Conservation (phyloP, 345 rosid genomes). For the Populus pruinosa region DNA sequence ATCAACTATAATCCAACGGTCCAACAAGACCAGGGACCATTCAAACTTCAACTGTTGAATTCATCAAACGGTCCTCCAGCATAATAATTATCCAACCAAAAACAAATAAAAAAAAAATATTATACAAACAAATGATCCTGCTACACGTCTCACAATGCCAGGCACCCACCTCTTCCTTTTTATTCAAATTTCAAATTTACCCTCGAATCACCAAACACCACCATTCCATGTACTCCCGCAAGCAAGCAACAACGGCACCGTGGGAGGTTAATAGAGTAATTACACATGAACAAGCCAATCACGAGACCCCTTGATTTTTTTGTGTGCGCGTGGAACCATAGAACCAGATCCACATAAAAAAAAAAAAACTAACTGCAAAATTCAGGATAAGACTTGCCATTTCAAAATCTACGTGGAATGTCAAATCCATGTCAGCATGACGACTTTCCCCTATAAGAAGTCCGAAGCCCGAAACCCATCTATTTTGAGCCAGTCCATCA, state of each 20-base stretch:
- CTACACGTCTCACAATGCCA: constrained; percentile 7
- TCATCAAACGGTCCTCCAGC: too few relatives aligned
- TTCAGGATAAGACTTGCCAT: constrained; percentile 6
- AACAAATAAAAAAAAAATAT: neutral
- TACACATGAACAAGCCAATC: neutral
- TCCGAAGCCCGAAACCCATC: constrained; percentile 25
- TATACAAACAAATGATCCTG: neutral
- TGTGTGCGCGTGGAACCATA: neutral
- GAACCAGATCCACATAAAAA: neutral
- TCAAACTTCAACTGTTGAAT: neutral
- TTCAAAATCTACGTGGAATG: constrained; percentile 5
- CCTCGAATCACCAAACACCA: neutral
- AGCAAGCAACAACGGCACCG: neutral
- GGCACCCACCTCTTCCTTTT: neutral
- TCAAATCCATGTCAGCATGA: constrained; percentile 37
- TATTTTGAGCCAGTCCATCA: neutral
- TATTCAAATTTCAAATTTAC: constrained; percentile 10
- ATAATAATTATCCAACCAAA: neutral
- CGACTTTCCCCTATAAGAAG: constrained; percentile 33
- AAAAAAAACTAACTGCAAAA: neutral
- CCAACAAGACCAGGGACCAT: neutral
- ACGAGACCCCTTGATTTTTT: neutral
- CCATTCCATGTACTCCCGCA: neutral
- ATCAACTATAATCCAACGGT: neutral
- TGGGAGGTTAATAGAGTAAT: neutral